Evolutionary conservation across 2,329 filamentous ascomycete genomes (phyloP).

Genomic region (Ambrosiella cleistominuta): DNA sequence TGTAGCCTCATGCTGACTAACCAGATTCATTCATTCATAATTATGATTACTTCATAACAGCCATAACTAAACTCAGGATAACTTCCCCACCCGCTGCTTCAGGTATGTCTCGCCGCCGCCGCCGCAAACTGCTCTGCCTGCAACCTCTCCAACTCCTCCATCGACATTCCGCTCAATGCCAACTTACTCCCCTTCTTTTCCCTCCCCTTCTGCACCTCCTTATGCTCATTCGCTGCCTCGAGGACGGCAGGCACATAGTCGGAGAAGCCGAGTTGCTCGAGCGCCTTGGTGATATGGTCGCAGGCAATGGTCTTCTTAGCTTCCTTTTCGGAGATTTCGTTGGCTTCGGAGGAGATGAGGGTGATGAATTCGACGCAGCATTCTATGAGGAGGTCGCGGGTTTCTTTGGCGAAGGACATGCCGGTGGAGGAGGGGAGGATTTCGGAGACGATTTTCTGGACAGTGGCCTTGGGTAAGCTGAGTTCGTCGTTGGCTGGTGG

Average conservation of each 20-base stretch:
- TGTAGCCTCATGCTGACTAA: not conserved
- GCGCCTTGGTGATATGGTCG: conserved; percentile 89
- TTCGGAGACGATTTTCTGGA: conserved; percentile 81
- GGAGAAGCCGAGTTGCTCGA: conserved; percentile 79
- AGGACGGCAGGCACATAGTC: conserved; percentile 82
- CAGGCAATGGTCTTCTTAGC: conserved; percentile 98
- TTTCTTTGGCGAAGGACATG: conserved; percentile 84
- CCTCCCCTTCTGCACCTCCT: conserved; percentile 78
- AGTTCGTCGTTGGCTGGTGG: conserved; percentile 41
- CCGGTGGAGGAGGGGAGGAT: conserved; percentile 63
- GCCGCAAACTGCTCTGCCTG: conserved; percentile 84
- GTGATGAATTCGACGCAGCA: conserved; percentile 99
- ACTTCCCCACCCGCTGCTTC: not conserved
- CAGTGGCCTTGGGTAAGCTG: conserved; percentile 48
- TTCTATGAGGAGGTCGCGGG: conserved; percentile 86
- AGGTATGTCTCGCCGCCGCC: conserved; percentile 26
- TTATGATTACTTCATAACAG: not conserved
- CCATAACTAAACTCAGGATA: not conserved
- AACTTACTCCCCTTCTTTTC: conserved; percentile 98
- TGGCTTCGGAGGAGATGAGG: conserved; percentile 92
- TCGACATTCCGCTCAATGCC: conserved; percentile 77
- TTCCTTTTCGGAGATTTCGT: conserved; percentile 97
- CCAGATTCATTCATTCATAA: not conserved
- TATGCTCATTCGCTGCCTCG: conserved; percentile 77
- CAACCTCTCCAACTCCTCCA: conserved; percentile 74